Conservation (phyloP, 371 early-diverging fungal species). For the Mucor irregularis region DNA sequence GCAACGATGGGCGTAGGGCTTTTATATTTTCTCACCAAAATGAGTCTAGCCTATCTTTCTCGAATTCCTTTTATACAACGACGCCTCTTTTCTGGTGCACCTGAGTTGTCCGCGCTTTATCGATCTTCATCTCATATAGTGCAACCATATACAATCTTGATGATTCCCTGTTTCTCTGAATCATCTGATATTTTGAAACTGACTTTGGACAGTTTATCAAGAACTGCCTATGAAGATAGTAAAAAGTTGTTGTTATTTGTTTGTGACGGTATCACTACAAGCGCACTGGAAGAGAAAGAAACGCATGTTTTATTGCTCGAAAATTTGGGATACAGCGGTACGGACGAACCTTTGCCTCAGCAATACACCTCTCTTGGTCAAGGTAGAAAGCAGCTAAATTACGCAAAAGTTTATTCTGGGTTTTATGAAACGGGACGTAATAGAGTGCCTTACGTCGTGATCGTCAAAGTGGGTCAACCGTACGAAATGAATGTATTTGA, state of each 20-base stretch:
- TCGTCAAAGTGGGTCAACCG: constrained; percentile 43
- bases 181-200: constrained; percentile 40
- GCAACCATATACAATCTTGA: constrained; percentile 40
- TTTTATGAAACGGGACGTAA: constrained; percentile 48
- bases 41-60: constrained; percentile 44
- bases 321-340: constrained; percentile 41
- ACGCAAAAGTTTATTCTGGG: constrained; percentile 47
- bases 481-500: constrained; percentile 11
- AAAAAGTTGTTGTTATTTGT: constrained; percentile 55
- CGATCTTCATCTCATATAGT: neutral
- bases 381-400: constrained; percentile 29
- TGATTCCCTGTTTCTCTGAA: constrained; percentile 47
- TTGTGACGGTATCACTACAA: constrained; percentile 44
- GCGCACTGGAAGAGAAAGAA: constrained; percentile 25
- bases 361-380: constrained; percentile 45
- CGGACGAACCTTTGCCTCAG: constrained; percentile 35
- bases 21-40: constrained; percentile 41
- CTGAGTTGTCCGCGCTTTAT: constrained; percentile 11
- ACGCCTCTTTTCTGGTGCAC: constrained; percentile 28
- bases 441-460: constrained; percentile 48
- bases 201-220: constrained; percentile 48
- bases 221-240: constrained; percentile 46
- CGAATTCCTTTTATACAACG: constrained; percentile 39
- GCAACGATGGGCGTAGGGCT: constrained; percentile 47
- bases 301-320: constrained; percentile 39